A percentile compares a stretch with the other conserved stretches of the same genome.
phyloP scores from a whole-genome alignment of 257 asterid genomes.

The Mitragyna speciosa region DNA sequence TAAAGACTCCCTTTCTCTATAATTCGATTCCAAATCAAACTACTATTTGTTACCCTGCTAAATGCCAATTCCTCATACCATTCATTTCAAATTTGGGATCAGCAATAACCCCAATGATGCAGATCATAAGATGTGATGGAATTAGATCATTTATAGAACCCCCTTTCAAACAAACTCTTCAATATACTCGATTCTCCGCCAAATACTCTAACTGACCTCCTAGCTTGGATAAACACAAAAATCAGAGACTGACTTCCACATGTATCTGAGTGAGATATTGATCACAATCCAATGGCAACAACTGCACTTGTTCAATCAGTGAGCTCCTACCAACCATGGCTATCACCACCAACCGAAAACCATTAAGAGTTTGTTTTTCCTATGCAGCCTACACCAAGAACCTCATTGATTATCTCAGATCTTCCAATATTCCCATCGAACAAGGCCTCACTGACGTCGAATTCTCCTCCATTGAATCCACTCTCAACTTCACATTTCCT shows the following conservation, averaged over 20 bases:
- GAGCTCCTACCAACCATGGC: slow-evolving; percentile 19
- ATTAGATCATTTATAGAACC: neutral
- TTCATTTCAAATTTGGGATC: neutral
- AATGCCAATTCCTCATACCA: neutral
- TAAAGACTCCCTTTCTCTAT: neutral
- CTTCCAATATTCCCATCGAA: slow-evolving; percentile 62
- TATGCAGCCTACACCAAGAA: slow-evolving; percentile 90
- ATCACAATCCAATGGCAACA: slow-evolving; percentile 31
- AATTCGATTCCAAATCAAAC: slow-evolving; percentile 6
- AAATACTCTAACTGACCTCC: neutral
- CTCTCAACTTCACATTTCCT: slow-evolving; percentile 54
- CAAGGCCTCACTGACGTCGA: slow-evolving; percentile 66
- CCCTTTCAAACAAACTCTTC: neutral
- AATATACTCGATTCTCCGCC: neutral
- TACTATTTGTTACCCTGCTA: neutral
- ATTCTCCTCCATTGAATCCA: slow-evolving; percentile 54
- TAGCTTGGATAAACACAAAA: neutral
- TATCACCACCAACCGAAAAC: slow-evolving; percentile 38
- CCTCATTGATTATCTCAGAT: slow-evolving; percentile 44
- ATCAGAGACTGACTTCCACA: neutral
- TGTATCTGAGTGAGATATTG: neutral
- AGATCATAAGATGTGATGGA: neutral
- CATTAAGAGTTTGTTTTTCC: slow-evolving; percentile 67
- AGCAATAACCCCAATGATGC: no score
- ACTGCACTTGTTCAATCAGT: slow-evolving; percentile 16